A percentile compares a stretch with the other conserved stretches of the same genome.
phyloP scores from a whole-genome alignment of 441 rosid genomes.

The Omphalea diandra region DNA sequence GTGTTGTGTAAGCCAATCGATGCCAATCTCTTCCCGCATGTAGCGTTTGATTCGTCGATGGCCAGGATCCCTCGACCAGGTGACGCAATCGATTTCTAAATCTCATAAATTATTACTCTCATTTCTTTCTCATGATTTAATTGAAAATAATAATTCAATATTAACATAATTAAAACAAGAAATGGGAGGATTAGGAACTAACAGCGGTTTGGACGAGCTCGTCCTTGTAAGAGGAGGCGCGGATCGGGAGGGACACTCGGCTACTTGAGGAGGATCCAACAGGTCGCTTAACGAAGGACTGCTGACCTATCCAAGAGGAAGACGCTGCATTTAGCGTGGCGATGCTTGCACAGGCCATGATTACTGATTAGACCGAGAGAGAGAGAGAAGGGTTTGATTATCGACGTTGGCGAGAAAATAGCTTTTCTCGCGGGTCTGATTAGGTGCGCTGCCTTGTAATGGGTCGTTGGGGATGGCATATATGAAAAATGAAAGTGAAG shows the following conservation, averaged over 20 bases:
- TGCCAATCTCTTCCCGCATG: conserved; percentile 92
- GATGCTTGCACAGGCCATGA: conserved; percentile 77
- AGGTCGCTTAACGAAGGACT: conserved; percentile 44
- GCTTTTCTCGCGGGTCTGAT: too few species aligned
- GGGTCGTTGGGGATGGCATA: too few species aligned
- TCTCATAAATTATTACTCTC: neutral
- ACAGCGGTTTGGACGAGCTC: conserved; percentile 93
- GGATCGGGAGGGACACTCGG: conserved; percentile 68
- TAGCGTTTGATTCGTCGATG: conserved; percentile 97
- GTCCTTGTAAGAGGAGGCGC: conserved; percentile 70
- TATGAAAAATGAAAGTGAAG: too few species aligned
- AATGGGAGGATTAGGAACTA: conserved; percentile 28
- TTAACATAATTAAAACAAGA: too few species aligned
- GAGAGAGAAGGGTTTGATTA: neutral
- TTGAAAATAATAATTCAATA: too few species aligned
- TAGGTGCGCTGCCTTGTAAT: neutral
- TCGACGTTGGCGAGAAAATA: neutral
- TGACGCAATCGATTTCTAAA: conserved; percentile 81
- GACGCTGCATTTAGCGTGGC: conserved; percentile 61
- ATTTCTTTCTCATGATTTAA: too few species aligned
- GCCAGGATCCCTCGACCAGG: conserved; percentile 96
- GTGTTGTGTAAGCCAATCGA: conserved; percentile 90
- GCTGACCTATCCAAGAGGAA: conserved; percentile 71
- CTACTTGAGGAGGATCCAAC: conserved; percentile 39
- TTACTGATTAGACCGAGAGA: neutral